Evolutionary conservation across 768 basidiomycete species (phyloP).

Genomic region (Tubosaeta brunneosetosa): DNA sequence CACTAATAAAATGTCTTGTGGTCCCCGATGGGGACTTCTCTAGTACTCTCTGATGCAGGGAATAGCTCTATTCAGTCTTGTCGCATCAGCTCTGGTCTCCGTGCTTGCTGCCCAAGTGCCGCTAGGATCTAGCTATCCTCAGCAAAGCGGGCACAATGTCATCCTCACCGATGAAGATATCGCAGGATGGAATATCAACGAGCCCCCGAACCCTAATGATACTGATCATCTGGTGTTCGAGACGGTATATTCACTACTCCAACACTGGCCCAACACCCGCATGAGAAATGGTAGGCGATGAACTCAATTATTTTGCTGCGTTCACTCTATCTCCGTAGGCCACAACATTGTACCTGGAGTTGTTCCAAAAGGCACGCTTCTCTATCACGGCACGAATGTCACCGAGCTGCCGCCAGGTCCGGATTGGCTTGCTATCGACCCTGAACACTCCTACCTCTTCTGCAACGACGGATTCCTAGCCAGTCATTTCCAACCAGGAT

Average conservation of each 20-base stretch:
- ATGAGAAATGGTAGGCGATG: conserved; percentile 30
- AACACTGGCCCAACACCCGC: conserved; percentile 10
- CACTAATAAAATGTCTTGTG: neutral
- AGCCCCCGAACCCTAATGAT: conserved; percentile 5
- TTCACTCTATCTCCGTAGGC: conserved; percentile 8
- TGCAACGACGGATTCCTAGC: conserved; percentile 17
- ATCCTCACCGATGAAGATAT: neutral
- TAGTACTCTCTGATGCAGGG: neutral
- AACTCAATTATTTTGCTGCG: neutral
- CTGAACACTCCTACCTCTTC: conserved; percentile 35
- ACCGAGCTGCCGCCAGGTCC: conserved; percentile 20
- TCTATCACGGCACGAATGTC: conserved; percentile 27
- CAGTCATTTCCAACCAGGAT: conserved; percentile 5
- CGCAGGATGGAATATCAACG: conserved; percentile 18
- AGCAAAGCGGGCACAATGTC: neutral
- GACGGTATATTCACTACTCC: conserved; percentile 29
- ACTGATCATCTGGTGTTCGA: conserved; percentile 32
- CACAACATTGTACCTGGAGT: conserved; percentile 30
- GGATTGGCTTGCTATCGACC: conserved; percentile 30
- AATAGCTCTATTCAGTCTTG: neutral
- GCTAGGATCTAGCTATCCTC: neutral
- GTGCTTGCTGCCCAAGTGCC: neutral
- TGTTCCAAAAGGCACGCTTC: conserved; percentile 29
- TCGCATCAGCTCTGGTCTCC: neutral
- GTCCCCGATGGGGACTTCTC: neutral